phyloP scores from a whole-genome alignment of 164 flowering plant genomes.

The Umbellularia californica region DNA sequence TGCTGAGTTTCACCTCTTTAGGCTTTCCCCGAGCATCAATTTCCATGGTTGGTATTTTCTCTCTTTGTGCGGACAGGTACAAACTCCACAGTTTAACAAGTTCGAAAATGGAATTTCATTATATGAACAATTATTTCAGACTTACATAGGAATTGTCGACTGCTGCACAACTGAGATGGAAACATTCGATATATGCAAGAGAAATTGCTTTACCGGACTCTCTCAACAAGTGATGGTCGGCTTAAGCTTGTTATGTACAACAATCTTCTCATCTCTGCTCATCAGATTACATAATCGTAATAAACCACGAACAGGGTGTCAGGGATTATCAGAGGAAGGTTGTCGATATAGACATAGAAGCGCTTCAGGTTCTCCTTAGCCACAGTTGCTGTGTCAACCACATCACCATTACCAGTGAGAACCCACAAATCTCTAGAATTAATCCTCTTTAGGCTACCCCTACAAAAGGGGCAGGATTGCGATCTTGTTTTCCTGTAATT shows the following conservation, averaged over 20 bases:
- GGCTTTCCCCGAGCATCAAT: not conserved
- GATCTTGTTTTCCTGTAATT: slow-evolving; percentile 75
- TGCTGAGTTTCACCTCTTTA: too few species aligned
- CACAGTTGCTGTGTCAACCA: slow-evolving; percentile 60
- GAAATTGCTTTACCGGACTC: slow-evolving; percentile 44
- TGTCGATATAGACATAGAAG: slow-evolving; percentile 73
- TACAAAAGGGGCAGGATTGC: slow-evolving; percentile 94
- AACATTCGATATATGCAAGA: slow-evolving; percentile 19
- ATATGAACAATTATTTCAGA: not conserved
- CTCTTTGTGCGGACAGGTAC: not conserved
- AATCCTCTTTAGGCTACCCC: slow-evolving; percentile 69
- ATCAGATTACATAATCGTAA: slow-evolving; percentile 65
- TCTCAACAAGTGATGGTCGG: slow-evolving; percentile 19
- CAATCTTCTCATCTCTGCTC: slow-evolving; percentile 14
- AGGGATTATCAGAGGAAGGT: slow-evolving; percentile 55
- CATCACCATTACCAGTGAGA: slow-evolving; percentile 67
- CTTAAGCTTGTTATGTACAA: slow-evolving; percentile 38
- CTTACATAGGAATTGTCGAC: slow-evolving; percentile 9
- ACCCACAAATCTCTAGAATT: slow-evolving; percentile 82
- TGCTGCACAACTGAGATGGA: slow-evolving; percentile 10
- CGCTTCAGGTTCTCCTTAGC: slow-evolving; percentile 67
- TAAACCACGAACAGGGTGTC: slow-evolving; percentile 56
- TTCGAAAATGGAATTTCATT: not conserved
- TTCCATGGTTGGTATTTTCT: not conserved
- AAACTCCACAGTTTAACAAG: not conserved